phyloP scores from a whole-genome alignment of 257 asterid genomes.

The Verbascum thapsus region DNA sequence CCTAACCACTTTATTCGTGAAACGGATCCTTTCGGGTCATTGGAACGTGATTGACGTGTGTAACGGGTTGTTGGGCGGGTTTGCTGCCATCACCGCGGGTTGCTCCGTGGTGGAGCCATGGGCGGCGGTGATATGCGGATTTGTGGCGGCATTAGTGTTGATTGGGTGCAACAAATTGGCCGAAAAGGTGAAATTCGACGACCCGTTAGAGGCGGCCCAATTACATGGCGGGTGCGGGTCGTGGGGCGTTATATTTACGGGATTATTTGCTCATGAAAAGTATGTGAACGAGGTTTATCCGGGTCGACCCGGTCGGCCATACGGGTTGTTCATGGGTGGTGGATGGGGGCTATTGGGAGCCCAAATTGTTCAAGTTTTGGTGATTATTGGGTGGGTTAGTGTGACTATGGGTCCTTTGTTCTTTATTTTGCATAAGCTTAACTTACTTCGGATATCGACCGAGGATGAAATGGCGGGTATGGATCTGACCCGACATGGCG shows the following conservation, averaged over 20 bases:
- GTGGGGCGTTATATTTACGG: slow-evolving; percentile 57
- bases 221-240: slow-evolving; percentile 59
- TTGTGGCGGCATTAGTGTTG: slow-evolving; percentile 52
- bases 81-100: slow-evolving; percentile 53
- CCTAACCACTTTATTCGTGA: slow-evolving; percentile 47
- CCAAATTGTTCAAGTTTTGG: slow-evolving; percentile 43
- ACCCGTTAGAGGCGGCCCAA: slow-evolving; percentile 63
- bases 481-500: slow-evolving; percentile 61
- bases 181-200: slow-evolving; percentile 42
- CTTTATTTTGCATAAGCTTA: slow-evolving; percentile 31
- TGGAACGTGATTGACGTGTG: slow-evolving; percentile 55
- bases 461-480: slow-evolving; percentile 53
- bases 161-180: slow-evolving; percentile 47
- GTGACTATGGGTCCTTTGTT: slow-evolving; percentile 52
- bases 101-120: slow-evolving; percentile 60
- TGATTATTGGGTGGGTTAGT: slow-evolving; percentile 51
- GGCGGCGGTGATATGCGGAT: slow-evolving; percentile 57
- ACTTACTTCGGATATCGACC: slow-evolving; percentile 48
- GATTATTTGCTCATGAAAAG: slow-evolving; percentile 40
- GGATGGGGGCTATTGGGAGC: slow-evolving; percentile 44
- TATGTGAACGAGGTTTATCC: slow-evolving; percentile 51
- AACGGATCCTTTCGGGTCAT: slow-evolving; percentile 40
- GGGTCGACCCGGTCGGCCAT: slow-evolving; percentile 41
- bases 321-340: slow-evolving; percentile 54
- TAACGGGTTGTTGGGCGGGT: slow-evolving; percentile 53